Conservation (phyloP, 257 asterid species). For the Datura wrightii region DNA sequence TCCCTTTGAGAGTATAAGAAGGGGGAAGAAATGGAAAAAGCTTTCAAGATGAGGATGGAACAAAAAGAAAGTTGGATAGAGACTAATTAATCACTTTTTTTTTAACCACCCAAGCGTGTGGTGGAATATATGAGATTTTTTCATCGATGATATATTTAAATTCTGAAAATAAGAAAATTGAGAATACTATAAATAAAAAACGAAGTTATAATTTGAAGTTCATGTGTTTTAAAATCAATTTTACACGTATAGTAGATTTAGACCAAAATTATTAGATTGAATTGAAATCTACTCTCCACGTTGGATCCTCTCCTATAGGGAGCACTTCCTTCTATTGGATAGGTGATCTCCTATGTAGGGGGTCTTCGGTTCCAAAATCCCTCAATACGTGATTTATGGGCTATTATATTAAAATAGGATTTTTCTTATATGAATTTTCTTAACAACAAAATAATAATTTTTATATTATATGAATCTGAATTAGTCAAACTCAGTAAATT, state of each 20-base stretch:
- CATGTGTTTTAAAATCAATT: not conserved
- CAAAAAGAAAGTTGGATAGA: constrained; percentile 8
- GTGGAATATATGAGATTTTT: not conserved
- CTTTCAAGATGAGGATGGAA: constrained; percentile 3
- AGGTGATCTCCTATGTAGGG: too few species aligned
- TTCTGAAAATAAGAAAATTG: not conserved
- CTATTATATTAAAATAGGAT: too few species aligned
- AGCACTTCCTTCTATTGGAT: not conserved
- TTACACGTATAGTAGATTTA: too few species aligned
- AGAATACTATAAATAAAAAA: too few species aligned
- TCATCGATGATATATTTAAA: not conserved
- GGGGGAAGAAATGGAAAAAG: not conserved
- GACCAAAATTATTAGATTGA: too few species aligned
- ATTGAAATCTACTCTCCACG: not conserved
- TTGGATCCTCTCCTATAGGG: not conserved
- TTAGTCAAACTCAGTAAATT: not conserved
- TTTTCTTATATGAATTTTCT: too few species aligned
- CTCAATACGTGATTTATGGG: too few species aligned
- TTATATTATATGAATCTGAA: rapidly evolving
- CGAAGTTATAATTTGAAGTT: not conserved
- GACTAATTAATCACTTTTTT: not conserved
- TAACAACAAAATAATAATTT: not conserved
- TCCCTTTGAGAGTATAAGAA: not conserved
- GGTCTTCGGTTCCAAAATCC: too few species aligned
- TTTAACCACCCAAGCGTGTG: not conserved